Percentiles rank a stretch among this genome's conserved stretches.
Evolutionary conservation across 2,329 filamentous ascomycete species (phyloP).

Genomic region (Hypoxylon rubiginosum): DNA sequence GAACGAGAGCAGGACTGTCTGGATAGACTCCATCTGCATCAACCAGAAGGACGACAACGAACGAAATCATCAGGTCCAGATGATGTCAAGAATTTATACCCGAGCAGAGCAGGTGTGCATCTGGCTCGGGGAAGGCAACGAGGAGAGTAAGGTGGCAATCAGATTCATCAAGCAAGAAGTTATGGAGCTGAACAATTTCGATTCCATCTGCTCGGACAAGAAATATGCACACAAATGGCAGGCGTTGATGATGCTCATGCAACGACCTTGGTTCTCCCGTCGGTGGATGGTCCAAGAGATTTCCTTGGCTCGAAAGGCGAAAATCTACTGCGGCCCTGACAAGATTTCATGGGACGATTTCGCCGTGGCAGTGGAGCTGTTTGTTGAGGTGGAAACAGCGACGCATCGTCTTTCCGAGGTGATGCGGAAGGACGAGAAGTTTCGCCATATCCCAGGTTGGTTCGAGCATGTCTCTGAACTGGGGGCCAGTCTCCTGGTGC

Average conservation of each 20-base stretch:
- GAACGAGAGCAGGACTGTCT: not conserved
- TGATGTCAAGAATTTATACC: not conserved
- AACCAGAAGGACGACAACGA: not conserved
- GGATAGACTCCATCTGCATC: not conserved
- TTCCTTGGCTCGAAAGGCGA: not conserved
- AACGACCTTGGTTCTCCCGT: not conserved
- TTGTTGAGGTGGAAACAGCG: not conserved
- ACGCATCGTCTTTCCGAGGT: conserved; percentile 51
- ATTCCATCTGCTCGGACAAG: not conserved
- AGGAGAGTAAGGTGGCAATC: not conserved
- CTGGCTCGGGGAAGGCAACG: not conserved
- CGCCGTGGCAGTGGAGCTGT: not conserved
- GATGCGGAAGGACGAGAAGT: conserved; percentile 50
- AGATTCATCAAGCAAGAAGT: not conserved
- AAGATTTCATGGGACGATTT: not conserved
- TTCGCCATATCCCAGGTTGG: conserved; percentile 48
- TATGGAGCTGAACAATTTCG: not conserved
- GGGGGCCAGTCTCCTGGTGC: conserved; percentile 54
- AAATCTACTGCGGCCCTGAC: not conserved
- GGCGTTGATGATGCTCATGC: not conserved
- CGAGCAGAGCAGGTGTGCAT: not conserved
- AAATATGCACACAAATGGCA: not conserved
- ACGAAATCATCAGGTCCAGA: not conserved
- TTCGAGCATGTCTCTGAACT: conserved; percentile 55
- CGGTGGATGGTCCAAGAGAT: not conserved